Conservation (phyloP, 768 basidiomycete genomes). For the Termitomyces sp. region DNA sequence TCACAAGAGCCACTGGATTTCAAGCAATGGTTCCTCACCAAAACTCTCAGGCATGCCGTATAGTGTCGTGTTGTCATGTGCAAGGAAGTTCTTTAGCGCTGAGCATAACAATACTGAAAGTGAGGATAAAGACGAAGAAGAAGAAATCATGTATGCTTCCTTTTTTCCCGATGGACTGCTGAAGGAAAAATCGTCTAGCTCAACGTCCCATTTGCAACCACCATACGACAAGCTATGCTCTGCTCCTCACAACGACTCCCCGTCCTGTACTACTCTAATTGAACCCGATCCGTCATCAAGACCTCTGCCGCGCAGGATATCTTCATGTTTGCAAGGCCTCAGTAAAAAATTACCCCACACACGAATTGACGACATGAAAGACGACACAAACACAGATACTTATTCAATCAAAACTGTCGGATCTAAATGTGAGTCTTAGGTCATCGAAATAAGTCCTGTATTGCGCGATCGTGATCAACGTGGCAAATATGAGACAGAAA, state of each 20-base stretch:
- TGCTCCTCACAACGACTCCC: not conserved
- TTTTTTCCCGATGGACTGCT: not conserved
- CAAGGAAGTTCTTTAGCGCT: not conserved
- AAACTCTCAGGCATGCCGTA: not conserved
- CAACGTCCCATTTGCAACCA: not conserved
- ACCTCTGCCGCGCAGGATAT: not conserved
- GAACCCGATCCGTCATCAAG: not conserved
- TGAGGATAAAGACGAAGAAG: not conserved
- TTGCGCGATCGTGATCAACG: not conserved
- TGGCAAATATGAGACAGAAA: not conserved
- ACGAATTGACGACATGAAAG: not conserved
- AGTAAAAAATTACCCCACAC: constrained; percentile 1
- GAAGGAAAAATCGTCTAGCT: not conserved
- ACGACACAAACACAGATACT: not conserved
- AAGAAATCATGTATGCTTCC: not conserved
- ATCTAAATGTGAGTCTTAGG: constrained; percentile 1
- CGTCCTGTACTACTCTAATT: not conserved
- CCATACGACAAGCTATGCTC: not conserved
- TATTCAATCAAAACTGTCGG: not conserved
- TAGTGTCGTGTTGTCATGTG: not conserved
- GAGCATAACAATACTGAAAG: not conserved
- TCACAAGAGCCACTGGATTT: too few species aligned
- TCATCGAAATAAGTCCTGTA: not conserved
- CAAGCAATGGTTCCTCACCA: too few species aligned
- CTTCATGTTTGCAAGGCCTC: not conserved